Base-by-base conservation (phyloP, 148 eudicot genomes). In the Drosera capensis region DNA sequence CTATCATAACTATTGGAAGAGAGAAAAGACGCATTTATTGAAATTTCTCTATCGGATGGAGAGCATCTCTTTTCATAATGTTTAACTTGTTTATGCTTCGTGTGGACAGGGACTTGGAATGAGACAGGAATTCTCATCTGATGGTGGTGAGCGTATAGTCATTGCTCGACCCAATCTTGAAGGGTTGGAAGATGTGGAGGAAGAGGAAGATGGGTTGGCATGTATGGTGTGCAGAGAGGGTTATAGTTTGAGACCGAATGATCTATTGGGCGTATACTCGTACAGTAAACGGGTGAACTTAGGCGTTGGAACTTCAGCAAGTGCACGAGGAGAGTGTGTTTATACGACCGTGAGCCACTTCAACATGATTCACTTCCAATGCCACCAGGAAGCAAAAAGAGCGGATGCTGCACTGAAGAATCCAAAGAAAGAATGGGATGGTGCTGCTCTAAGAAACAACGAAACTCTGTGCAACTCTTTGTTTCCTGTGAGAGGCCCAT, bases 191-290 rank as follows among this genome's bases (percentile, higher is more conserved):
- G 99, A 90, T 25, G 79, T 90, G 24, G 85, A 90, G 56, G 99
- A 90, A 46, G 99, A 90, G 56, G 95, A 85, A 68, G 99, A 82
- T 45, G 99, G 95, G 23, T 50, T 90, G 52, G 95, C 99, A 39
- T 90, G 99, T 76, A 90, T 90, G 99, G 99, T 90, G 2, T 90
- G 99, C 63, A 66, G 99, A 49, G 99, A 90, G 62, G 99, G 99
- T 28, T 90, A 90, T 63, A 74, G 82, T 45, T 58, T 90, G 50
- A 73, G 94, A 43, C 95, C 99, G 35, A 76, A 71, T 20, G 95
- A 85, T 54, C 62, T 85, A 23, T 63, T 90, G 41, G 99, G 99
- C 43, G 83, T 81, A 23, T 90, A 90, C 65, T 73, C 99, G 8
- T 90, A 78, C 62, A 85, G 95, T 58, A 90, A 90, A 67, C 78